These are phyloP conservation scores for Hypomyces rosellus DNA, from an alignment of 2,329 filamentous ascomycete genomes.

Conservation along the genomic window DNA sequence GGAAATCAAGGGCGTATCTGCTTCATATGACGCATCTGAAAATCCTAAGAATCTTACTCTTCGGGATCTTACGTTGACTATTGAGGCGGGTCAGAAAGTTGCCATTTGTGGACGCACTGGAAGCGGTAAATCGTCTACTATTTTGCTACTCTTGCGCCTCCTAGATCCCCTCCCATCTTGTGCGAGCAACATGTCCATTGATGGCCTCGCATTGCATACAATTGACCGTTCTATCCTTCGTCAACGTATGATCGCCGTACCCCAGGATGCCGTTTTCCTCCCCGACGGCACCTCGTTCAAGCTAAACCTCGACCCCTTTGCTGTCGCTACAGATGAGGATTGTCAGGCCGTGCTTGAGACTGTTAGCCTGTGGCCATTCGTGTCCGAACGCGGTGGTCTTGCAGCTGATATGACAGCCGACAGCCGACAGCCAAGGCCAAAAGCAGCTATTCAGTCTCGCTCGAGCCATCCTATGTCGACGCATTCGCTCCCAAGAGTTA, in stretches of 20 bases:
- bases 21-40: constrained; percentile 21
- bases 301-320: constrained; percentile 38
- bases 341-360: constrained; percentile 30
- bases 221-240: constrained; percentile 39
- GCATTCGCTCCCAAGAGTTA: neutral
- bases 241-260: constrained; percentile 43
- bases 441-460: constrained; percentile 59
- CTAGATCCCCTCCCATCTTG: constrained; percentile 30
- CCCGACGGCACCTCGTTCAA: constrained; percentile 35
- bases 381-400: constrained; percentile 29
- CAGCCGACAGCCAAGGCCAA: constrained; percentile 51
- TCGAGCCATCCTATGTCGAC: constrained; percentile 44
- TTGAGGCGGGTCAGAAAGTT: constrained; percentile 27
- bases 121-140: constrained; percentile 37
- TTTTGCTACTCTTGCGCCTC: constrained; percentile 35
- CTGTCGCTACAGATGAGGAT: constrained; percentile 23
- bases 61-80: constrained; percentile 21
- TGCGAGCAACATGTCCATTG: constrained; percentile 33
- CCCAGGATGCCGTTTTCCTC: constrained; percentile 49
- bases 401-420: constrained; percentile 36
- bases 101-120: constrained; percentile 33
- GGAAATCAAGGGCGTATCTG: constrained; percentile 26
- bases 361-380: constrained; percentile 28
- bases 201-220: constrained; percentile 29
- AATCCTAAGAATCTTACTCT: constrained; percentile 18